phyloP scores from a whole-genome alignment of 805 yeast species.

The Starmerella khaoyaiensis region DNA sequence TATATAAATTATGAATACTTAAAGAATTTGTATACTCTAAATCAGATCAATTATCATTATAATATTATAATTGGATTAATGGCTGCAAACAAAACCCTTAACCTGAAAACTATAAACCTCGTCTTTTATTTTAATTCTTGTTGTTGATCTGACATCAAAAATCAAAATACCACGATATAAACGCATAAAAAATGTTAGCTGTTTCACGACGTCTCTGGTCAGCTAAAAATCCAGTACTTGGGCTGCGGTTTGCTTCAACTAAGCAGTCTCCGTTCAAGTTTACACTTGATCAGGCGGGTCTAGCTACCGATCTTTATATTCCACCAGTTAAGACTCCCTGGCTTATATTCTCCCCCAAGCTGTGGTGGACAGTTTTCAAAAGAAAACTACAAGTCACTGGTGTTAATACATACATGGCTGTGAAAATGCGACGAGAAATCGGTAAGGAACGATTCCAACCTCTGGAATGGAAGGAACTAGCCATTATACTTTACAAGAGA shows the following conservation, averaged over 20 bases:
- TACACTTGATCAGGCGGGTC: slow-evolving; percentile 24
- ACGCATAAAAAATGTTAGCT: no score
- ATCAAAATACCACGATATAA: no score
- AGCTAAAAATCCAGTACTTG: no score
- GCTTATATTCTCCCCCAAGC: slow-evolving; percentile 19
- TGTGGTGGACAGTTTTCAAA: slow-evolving; percentile 22
- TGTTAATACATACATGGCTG: slow-evolving; percentile 23
- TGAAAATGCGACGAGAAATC: slow-evolving; percentile 21
- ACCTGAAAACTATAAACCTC: neutral
- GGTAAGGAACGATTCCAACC: slow-evolving; percentile 29
- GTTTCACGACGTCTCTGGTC: no score
- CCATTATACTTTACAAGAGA: slow-evolving; percentile 60
- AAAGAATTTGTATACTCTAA: no score
- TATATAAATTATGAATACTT: no score
- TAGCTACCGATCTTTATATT: slow-evolving; percentile 23
- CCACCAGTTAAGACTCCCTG: slow-evolving; percentile 31
- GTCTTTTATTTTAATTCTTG: neutral
- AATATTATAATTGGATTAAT: no score
- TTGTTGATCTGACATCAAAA: neutral
- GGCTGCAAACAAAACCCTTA: neutral
- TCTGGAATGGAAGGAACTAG: slow-evolving; percentile 70
- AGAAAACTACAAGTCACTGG: slow-evolving; percentile 21
- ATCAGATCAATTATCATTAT: no score
- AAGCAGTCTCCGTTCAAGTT: slow-evolving; percentile 18
- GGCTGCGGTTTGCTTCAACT: slow-evolving; percentile 3